Conservation (phyloP, 2,329 filamentous ascomycete genomes). For the Claviceps arundinis region DNA sequence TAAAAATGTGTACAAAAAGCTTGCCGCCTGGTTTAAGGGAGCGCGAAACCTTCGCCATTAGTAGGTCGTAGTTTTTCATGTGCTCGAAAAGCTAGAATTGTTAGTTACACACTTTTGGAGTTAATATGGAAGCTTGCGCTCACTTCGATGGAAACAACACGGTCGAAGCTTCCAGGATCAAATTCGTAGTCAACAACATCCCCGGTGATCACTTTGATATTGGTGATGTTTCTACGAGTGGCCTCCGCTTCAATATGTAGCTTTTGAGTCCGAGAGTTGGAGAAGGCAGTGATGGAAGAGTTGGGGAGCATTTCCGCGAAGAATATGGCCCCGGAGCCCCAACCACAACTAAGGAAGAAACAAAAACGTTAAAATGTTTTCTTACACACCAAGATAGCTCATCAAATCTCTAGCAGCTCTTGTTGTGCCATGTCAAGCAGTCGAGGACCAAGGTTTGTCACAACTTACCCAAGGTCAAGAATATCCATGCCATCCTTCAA, state of each 20-base stretch:
- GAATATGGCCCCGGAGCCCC: constrained; percentile 53
- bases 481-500: constrained; percentile 47
- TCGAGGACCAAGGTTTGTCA: neutral
- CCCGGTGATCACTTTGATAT: constrained; percentile 51
- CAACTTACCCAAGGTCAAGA: constrained; percentile 44
- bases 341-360: constrained; percentile 41
- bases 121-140: neutral
- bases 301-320: constrained; percentile 52
- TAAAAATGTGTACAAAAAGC: constrained; percentile 57
- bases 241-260: constrained; percentile 50
- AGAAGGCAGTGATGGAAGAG: constrained; percentile 51
- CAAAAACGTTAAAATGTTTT: neutral
- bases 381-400: neutral
- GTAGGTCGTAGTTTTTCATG: constrained; percentile 61
- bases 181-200: constrained; percentile 56
- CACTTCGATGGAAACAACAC: constrained; percentile 51
- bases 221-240: constrained; percentile 39
- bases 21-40: constrained; percentile 50
- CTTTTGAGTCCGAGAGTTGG: constrained; percentile 57
- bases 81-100: constrained; percentile 51
- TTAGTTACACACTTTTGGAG: neutral
- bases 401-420: neutral
- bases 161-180: constrained; percentile 41
- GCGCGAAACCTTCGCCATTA: constrained; percentile 48
- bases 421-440: neutral